Evolutionary conservation across 1,284 basidiomycete genomes (phyloP).

Genomic region (Schizopora paradoxa): DNA sequence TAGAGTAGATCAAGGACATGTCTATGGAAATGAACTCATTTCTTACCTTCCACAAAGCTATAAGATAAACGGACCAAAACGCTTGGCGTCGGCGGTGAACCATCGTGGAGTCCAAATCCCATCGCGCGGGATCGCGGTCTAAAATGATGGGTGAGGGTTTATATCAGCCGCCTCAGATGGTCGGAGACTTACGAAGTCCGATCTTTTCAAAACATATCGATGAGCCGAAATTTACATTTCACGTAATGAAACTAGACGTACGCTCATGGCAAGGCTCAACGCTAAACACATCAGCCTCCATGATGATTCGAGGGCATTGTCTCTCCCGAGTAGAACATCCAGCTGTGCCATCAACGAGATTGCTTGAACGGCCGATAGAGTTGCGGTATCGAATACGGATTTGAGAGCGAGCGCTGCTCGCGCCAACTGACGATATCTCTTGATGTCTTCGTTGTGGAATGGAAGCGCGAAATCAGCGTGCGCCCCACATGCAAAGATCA

Average conservation of each 20-base stretch:
- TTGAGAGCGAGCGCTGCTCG: slow-evolving; percentile 18
- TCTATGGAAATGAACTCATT: too few relatives aligned
- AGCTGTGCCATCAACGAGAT: slow-evolving; percentile 19
- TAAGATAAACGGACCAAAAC: too few relatives aligned
- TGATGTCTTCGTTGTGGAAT: slow-evolving; percentile 20
- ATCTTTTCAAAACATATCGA: neutral
- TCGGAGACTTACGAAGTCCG: neutral
- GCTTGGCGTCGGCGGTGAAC: neutral
- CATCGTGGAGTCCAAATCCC: neutral
- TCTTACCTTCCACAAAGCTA: too few relatives aligned
- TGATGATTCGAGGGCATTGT: slow-evolving; percentile 15
- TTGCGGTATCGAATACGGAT: slow-evolving; percentile 19
- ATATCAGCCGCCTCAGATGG: neutral
- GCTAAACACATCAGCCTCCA: slow-evolving; percentile 14
- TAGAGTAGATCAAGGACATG: too few relatives aligned
- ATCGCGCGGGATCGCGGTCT: slow-evolving; percentile 1
- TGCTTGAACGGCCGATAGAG: slow-evolving; percentile 10
- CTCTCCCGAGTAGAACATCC: slow-evolving; percentile 18
- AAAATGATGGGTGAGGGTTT: neutral
- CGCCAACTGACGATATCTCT: slow-evolving; percentile 21
- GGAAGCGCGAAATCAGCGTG: slow-evolving; percentile 19
- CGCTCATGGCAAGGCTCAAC: neutral
- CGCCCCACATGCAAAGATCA: slow-evolving; percentile 18
- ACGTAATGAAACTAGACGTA: neutral
- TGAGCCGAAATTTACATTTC: neutral